Evolutionary conservation across 2,329 filamentous ascomycete genomes (phyloP).

Genomic region (Westerdykella aurantiaca): DNA sequence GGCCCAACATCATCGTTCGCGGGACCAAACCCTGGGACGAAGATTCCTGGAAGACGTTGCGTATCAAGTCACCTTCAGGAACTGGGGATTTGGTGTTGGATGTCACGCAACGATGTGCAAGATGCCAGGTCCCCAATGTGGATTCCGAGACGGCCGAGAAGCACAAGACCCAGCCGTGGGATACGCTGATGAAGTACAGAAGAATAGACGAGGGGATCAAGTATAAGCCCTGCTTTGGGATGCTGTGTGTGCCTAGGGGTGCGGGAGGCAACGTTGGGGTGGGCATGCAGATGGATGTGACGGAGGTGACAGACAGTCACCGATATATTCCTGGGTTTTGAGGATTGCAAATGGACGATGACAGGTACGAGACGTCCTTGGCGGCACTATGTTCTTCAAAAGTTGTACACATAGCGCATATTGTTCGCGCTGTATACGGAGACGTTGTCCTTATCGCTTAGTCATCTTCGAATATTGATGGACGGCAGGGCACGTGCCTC

Average conservation of each 20-base stretch:
- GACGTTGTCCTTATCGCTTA: too few species aligned
- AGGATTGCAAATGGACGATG: background rate
- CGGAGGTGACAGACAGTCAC: constrained; percentile 54
- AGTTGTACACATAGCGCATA: too few species aligned
- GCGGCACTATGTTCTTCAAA: too few species aligned
- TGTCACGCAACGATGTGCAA: constrained; percentile 53
- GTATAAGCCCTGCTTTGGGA: constrained; percentile 62
- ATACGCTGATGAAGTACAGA: constrained; percentile 56
- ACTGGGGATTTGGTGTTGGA: constrained; percentile 45
- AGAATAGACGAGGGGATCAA: constrained; percentile 55
- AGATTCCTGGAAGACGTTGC: constrained; percentile 57
- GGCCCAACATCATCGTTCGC: constrained; percentile 58
- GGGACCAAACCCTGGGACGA: constrained; percentile 56
- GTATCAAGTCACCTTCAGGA: constrained; percentile 30
- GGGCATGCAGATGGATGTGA: constrained; percentile 55
- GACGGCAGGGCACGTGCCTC: too few species aligned
- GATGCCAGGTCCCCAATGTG: constrained; percentile 62
- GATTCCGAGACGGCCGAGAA: constrained; percentile 56
- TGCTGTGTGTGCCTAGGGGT: constrained; percentile 55
- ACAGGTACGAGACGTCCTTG: background rate
- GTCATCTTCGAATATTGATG: too few species aligned
- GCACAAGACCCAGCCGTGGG: constrained; percentile 56
- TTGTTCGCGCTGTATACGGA: too few species aligned
- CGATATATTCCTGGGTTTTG: constrained; percentile 44
- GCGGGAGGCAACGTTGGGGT: constrained; percentile 53